These are phyloP conservation scores for Pestalotiopsis sp. DNA, from an alignment of 2,329 filamentous ascomycete species.

Conservation along the genomic window DNA sequence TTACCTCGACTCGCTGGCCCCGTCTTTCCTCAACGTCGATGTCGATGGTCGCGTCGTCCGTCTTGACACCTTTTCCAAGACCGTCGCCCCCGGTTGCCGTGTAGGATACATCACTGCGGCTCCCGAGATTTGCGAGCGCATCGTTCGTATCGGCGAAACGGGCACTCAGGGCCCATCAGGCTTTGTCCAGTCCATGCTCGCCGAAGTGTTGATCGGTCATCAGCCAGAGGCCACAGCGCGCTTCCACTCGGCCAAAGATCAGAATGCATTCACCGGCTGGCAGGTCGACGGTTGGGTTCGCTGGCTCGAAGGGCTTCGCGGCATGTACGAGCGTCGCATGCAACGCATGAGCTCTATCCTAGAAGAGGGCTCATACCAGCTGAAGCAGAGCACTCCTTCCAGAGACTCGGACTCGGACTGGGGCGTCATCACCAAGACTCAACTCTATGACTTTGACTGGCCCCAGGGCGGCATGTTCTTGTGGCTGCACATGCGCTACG, in stretches of 20 bases:
- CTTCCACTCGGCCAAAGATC: constrained; percentile 47
- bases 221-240: constrained; percentile 53
- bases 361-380: constrained; percentile 66
- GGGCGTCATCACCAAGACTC: constrained; percentile 74
- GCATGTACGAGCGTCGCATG: constrained; percentile 86
- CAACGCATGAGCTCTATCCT: constrained; percentile 74
- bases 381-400: constrained; percentile 62
- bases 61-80: constrained; percentile 93
- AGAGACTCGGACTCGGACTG: constrained; percentile 61
- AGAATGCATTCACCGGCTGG: constrained; percentile 64
- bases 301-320: constrained; percentile 85
- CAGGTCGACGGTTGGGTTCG: constrained; percentile 84
- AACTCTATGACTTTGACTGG: constrained; percentile 76
- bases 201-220: constrained; percentile 75
- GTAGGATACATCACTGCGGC: constrained; percentile 90
- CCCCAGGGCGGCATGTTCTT: constrained; percentile 91
- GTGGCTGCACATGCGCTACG: constrained; percentile 76
- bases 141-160: constrained; percentile 74
- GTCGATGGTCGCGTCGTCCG: constrained; percentile 85
- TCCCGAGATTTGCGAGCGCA: constrained; percentile 74
- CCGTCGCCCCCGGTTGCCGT: constrained; percentile 84
- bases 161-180: constrained; percentile 84
- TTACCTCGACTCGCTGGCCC: constrained; percentile 82
- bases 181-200: constrained; percentile 84
- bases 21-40: constrained; percentile 82